Evolutionary conservation across 2,329 filamentous ascomycete species (phyloP).

Genomic region (Fonsecaea pugnacius): DNA sequence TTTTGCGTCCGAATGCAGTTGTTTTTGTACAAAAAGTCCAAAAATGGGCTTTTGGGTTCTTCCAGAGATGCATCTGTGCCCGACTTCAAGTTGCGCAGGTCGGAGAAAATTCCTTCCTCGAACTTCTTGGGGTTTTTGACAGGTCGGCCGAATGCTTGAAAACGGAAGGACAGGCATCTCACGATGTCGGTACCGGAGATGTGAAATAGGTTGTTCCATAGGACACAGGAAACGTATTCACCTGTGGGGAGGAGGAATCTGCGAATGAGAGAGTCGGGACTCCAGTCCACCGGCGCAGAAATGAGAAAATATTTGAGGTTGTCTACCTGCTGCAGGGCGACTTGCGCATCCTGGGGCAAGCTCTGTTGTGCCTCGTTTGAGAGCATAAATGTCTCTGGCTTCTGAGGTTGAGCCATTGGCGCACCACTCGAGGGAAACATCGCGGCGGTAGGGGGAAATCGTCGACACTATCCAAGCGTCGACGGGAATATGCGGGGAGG

Average conservation of each 20-base stretch:
- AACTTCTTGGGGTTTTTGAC: conserved; percentile 99
- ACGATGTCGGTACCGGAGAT: conserved; percentile 99
- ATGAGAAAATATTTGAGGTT: conserved; percentile 99
- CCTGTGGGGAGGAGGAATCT: conserved; percentile 94
- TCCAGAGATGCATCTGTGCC: conserved; percentile 97
- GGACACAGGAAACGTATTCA: conserved; percentile 97
- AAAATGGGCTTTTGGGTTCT: conserved; percentile 96
- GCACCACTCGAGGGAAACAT: conserved; percentile 82
- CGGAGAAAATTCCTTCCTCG: conserved; percentile 98
- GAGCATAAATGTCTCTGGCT: conserved; percentile 98
- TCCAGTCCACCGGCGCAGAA: conserved; percentile 97
- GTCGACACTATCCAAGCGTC: conserved; percentile 25
- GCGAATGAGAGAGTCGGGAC: conserved; percentile 92
- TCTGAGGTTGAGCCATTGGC: conserved; percentile 88
- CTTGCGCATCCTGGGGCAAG: conserved; percentile 92
- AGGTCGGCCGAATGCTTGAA: conserved; percentile 96
- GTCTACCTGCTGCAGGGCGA: conserved; percentile 96
- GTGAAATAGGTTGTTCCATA: conserved; percentile 99
- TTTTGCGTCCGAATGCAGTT: conserved; percentile 99
- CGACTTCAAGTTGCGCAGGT: conserved; percentile 96
- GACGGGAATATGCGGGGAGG: conserved; percentile 27
- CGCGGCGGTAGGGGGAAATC: conserved; percentile 35
- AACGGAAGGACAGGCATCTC: conserved; percentile 94
- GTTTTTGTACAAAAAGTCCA: conserved; percentile 99
- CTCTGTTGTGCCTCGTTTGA: conserved; percentile 96